Evolutionary conservation across 2,329 filamentous ascomycete genomes (phyloP).

Genomic region (Berkeleyomyces rouxiae): DNA sequence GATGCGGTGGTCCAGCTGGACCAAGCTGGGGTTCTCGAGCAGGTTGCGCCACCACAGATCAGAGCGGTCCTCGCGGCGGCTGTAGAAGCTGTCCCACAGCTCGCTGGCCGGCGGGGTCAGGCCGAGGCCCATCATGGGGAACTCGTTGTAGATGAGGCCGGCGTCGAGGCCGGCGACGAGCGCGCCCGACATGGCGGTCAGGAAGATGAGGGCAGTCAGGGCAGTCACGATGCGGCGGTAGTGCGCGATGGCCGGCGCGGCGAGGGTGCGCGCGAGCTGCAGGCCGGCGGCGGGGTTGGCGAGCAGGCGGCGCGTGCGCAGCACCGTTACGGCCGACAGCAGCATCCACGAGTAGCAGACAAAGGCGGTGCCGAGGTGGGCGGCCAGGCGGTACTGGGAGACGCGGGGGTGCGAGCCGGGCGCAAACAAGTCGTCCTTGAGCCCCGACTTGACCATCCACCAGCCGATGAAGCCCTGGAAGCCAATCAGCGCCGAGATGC

Average conservation of each 20-base stretch:
- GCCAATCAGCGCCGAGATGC: slow-evolving; percentile 77
- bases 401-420: slow-evolving; percentile 82
- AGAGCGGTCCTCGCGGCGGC: slow-evolving; percentile 54
- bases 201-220: slow-evolving; percentile 62
- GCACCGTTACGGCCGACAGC: slow-evolving; percentile 66
- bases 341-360: slow-evolving; percentile 91
- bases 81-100: slow-evolving; percentile 75
- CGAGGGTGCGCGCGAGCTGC: slow-evolving; percentile 43
- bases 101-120: slow-evolving; percentile 67
- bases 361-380: slow-evolving; percentile 82
- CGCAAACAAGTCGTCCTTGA: slow-evolving; percentile 90
- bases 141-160: slow-evolving; percentile 96
- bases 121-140: slow-evolving; percentile 83
- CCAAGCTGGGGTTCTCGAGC: slow-evolving; percentile 88
- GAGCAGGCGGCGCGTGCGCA: slow-evolving; percentile 60
- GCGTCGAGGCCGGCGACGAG: slow-evolving; percentile 91
- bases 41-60: slow-evolving; percentile 96
- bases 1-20: slow-evolving; percentile 90
- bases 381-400: slow-evolving; percentile 80
- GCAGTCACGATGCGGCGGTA: slow-evolving; percentile 60
- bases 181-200: slow-evolving; percentile 82
- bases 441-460: slow-evolving; percentile 98
- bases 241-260: slow-evolving; percentile 47
- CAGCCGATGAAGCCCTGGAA: slow-evolving; percentile 92
- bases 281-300: slow-evolving; percentile 47